Percentiles rank a stretch among this genome's conserved stretches.
Conservation (phyloP, 2,329 filamentous ascomycete species). For the Penicillium sp. region DNA sequence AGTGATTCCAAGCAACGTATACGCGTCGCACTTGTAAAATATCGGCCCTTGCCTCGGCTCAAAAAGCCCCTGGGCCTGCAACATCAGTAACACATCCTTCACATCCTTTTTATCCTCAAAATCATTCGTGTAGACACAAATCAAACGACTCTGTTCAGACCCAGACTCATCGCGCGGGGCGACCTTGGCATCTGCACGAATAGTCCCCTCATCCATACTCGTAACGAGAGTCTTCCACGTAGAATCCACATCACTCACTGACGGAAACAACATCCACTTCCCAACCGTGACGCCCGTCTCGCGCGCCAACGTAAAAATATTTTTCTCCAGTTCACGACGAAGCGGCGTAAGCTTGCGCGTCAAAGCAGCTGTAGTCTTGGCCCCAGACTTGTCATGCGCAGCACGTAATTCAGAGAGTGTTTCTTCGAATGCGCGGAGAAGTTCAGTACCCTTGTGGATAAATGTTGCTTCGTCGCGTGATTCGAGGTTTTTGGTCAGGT, state of each 20-base stretch:
- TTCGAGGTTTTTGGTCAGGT: constrained; percentile 31
- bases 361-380: constrained; percentile 35
- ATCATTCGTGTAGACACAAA: constrained; percentile 78
- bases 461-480: constrained; percentile 52
- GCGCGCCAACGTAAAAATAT: constrained; percentile 64
- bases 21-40: constrained; percentile 79
- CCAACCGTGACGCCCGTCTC: constrained; percentile 61
- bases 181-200: constrained; percentile 75
- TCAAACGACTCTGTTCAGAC: constrained; percentile 52
- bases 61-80: constrained; percentile 65
- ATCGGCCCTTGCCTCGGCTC: constrained; percentile 49
- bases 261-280: constrained; percentile 52
- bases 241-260: constrained; percentile 22
- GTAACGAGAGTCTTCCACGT: constrained; percentile 63
- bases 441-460: constrained; percentile 54
- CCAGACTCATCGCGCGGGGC: constrained; percentile 52
- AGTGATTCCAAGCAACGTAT: constrained; percentile 65
- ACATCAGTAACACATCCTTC: constrained; percentile 62
- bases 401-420: constrained; percentile 52
- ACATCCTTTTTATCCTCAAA: constrained; percentile 71
- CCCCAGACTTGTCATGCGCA: constrained; percentile 46
- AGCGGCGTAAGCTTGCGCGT: constrained; percentile 43
- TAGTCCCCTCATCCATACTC: constrained; percentile 64
- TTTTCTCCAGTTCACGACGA: constrained; percentile 47
- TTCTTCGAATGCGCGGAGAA: constrained; percentile 53